A percentile compares a stretch with the other conserved stretches of the same genome.
phyloP scores from a whole-genome alignment of 2,329 filamentous ascomycete genomes.

The Coniochaeta sp. region DNA sequence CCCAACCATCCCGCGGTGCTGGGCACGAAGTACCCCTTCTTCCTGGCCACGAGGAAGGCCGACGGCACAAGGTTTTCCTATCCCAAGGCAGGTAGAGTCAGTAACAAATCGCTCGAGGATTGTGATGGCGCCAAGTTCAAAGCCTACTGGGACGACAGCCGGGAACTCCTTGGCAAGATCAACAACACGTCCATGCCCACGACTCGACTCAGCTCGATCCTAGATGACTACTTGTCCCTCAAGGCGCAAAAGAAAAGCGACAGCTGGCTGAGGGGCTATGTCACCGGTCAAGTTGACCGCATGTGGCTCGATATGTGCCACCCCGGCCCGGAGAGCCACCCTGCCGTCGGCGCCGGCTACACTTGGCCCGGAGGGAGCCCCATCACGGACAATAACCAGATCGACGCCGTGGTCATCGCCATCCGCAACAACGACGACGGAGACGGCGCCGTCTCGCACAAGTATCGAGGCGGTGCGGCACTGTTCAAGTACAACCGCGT shows the following conservation, averaged over 20 bases:
- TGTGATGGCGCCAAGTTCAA: background rate
- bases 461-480: background rate
- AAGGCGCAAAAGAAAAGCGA: background rate
- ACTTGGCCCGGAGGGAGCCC: background rate
- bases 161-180: background rate
- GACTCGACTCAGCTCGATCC: background rate
- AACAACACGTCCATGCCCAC: background rate
- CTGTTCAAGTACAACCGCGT: background rate
- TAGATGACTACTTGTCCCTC: background rate
- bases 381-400: slow-evolving; percentile 4
- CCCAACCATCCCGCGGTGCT: background rate
- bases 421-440: slow-evolving; percentile 1
- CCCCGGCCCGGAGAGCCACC: slow-evolving; percentile 1
- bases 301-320: slow-evolving; percentile 3
- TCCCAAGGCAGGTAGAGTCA: background rate
- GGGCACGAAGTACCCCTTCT: slow-evolving; percentile 4
- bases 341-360: slow-evolving; percentile 1
- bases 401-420: slow-evolving; percentile 1
- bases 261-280: background rate
- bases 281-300: background rate
- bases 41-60: background rate
- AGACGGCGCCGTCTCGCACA: slow-evolving; percentile 2
- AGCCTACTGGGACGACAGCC: background rate
- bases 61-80: background rate
- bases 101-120: background rate